Conservation (phyloP, 495 filamentous ascomycete species). For the Penicillium daleae region DNA sequence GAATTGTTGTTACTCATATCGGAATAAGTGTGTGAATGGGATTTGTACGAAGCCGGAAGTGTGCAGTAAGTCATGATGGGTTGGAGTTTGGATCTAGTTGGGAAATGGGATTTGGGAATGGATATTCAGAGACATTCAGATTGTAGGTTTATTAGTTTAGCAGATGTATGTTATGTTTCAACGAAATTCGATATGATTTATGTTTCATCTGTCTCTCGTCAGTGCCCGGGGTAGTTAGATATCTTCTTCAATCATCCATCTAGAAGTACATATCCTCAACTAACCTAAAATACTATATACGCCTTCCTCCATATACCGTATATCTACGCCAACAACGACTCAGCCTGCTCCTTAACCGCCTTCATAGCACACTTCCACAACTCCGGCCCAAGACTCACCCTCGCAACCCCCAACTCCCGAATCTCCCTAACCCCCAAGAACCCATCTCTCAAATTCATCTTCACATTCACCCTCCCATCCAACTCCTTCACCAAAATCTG, state of each 20-base stretch:
- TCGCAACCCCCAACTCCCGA: conserved; percentile 46
- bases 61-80: background rate
- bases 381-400: conserved; percentile 48
- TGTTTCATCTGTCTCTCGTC: background rate
- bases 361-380: conserved; percentile 33
- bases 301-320: too few relatives aligned
- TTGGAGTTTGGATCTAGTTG: background rate
- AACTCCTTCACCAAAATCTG: conserved; percentile 39
- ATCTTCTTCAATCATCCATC: background rate
- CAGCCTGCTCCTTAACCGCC: conserved; percentile 35
- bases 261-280: background rate
- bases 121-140: too few relatives aligned
- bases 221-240: background rate
- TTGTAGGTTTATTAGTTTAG: background rate
- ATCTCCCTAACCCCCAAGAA: conserved; percentile 42
- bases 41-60: conserved; percentile 18
- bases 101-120: too few relatives aligned
- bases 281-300: too few relatives aligned
- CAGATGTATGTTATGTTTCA: background rate
- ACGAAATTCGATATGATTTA: background rate
- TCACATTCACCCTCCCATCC: conserved; percentile 43
- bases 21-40: conserved; percentile 24
- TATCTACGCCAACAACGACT: conserved; percentile 19
- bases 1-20: conserved; percentile 32
- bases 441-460: conserved; percentile 32